A percentile compares a stretch with the other conserved stretches of the same genome.
These are phyloP conservation scores for Epichloe aotearoae DNA, from an alignment of 2,329 filamentous ascomycete genomes.

Conservation along the genomic window DNA sequence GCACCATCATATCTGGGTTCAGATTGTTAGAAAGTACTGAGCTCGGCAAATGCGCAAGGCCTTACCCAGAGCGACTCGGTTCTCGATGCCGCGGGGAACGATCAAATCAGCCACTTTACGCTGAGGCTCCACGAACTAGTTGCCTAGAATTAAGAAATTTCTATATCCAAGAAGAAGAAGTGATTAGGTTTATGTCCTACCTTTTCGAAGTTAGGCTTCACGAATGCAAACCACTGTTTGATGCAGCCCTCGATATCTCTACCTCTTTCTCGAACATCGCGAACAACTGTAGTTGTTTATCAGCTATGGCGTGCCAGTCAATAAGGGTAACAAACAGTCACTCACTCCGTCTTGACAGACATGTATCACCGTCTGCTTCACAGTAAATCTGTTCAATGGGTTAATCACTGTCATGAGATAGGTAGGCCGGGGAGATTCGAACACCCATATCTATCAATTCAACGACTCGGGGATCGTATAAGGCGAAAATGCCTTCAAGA, in stretches of 20 bases:
- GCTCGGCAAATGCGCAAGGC: not conserved
- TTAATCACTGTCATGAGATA: constrained; percentile 1
- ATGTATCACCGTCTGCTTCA: constrained; percentile 90
- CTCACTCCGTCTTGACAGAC: constrained; percentile 75
- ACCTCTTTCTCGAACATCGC: constrained; percentile 80
- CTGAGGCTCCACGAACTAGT: constrained; percentile 75
- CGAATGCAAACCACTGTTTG: constrained; percentile 94
- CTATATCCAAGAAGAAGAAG: not conserved
- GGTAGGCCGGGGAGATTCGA: constrained; percentile 11
- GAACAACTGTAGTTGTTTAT: constrained; percentile 44
- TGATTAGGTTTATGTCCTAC: constrained; percentile 16
- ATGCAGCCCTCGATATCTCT: constrained; percentile 90
- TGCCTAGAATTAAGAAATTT: not conserved
- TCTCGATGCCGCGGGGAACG: constrained; percentile 87
- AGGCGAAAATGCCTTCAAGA: constrained; percentile 87
- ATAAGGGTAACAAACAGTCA: constrained; percentile 2
- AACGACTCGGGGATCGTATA: constrained; percentile 76
- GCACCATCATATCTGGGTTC: constrained; percentile 67
- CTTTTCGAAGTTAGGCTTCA: constrained; percentile 93
- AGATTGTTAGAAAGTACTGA: constrained; percentile 4
- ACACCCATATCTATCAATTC: constrained; percentile 86
- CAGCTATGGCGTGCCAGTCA: constrained; percentile 1
- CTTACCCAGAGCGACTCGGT: constrained; percentile 75
- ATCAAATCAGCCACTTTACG: constrained; percentile 88
- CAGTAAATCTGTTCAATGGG: constrained; percentile 64